Evolutionary conservation across 371 early-diverging fungal species (phyloP), one percentile per base, ranked within the genome.

Genomic region (Caulochytrium protostelioides): DNA sequence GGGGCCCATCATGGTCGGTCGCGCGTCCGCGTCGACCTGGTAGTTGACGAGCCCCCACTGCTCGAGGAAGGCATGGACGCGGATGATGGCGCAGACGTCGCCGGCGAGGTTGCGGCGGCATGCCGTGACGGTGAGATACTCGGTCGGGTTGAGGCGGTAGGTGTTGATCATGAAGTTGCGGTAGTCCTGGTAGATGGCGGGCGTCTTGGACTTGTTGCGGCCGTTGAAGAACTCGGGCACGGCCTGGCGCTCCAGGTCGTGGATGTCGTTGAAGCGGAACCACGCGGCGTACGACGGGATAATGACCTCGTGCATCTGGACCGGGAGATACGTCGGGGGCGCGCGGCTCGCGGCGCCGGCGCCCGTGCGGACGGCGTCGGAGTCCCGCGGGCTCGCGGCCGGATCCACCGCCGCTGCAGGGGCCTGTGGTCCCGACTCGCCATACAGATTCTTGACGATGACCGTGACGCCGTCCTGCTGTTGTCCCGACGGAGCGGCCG

Each of bases 1-100:
- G 6, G 97, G 91, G 0, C 79, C 85, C 4, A 92, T 73, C 9
- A 66, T 52, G n/a, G 87, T 82, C n/a, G 92, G 92, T 34, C 81
- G 70, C 12, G 80, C 74, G 36, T 83, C 83, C 4, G 83, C 72
- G 54, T 91, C 89, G 35, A 78, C 74, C 68, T 94, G 85, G 51
- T 84, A 86, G 59, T 98, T 98, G 47, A 98, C 89, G 25, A 98
- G 60, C 1, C 97, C 97, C 98, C 98, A 98, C 53, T 95, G 95
- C 54, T 98, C 97, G 31, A 95, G 55, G 47, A 98, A 95, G 4
- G 92, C 83, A 58, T 95, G 94, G 1, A 98, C 87, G 18, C 91
- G 64, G 54, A 95, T 82, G 40, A 98, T 85, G 10, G 89, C 79
- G 47, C 91, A 87, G 3, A 98, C 91, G 62, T 97, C 98, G 21